Evolutionary conservation across 2,329 filamentous ascomycete species (phyloP).

Genomic region (Fusarium sp.): DNA sequence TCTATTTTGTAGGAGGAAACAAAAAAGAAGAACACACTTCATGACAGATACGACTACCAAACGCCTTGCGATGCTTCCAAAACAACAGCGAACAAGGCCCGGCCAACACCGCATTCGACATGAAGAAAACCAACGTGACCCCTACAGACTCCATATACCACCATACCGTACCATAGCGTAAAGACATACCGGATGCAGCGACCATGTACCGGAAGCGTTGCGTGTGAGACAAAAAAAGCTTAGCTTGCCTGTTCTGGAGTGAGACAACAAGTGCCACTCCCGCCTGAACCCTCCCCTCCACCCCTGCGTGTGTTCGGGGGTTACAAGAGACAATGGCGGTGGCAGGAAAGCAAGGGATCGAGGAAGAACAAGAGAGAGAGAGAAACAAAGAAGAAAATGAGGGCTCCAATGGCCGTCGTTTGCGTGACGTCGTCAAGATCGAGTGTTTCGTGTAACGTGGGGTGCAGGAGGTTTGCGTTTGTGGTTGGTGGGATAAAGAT

Average conservation of each 20-base stretch:
- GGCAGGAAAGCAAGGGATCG: background rate
- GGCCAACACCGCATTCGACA: background rate
- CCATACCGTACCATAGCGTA: background rate
- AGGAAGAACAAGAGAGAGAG: background rate
- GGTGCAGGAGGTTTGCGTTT: background rate
- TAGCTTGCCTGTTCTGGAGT: background rate
- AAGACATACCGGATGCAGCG: background rate
- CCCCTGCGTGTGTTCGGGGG: background rate
- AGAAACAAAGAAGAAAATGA: background rate
- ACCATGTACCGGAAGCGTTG: background rate
- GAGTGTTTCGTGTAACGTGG: constrained; percentile 5
- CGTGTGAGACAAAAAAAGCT: background rate
- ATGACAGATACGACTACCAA: constrained; percentile 10
- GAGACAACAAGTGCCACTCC: constrained; percentile 9
- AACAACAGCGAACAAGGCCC: background rate
- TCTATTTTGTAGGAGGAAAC: background rate
- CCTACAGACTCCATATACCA: background rate
- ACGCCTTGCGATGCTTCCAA: constrained; percentile 32
- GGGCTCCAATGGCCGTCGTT: background rate
- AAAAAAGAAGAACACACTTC: background rate
- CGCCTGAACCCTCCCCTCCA: background rate
- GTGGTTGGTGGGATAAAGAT: background rate
- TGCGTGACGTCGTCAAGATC: constrained; percentile 17
- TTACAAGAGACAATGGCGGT: background rate
- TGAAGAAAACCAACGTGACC: background rate